phyloP scores from a whole-genome alignment of 345 rosid species.

The Aegle marmelos region DNA sequence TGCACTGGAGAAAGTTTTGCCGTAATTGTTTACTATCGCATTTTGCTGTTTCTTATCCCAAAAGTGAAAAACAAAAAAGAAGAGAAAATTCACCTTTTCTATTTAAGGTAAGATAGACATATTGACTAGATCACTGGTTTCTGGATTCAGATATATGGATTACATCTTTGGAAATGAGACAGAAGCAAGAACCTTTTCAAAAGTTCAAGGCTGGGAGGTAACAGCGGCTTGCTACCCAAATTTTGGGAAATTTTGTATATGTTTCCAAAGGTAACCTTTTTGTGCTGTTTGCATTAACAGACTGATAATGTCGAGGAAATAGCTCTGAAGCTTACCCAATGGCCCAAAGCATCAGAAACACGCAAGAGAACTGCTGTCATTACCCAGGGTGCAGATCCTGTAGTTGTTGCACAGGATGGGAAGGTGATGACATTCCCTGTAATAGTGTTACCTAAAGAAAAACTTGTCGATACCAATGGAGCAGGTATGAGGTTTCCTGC shows the following conservation, averaged over 20 bases:
- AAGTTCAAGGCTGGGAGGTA: slow-evolving; percentile 98
- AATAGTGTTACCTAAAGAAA: slow-evolving; percentile 73
- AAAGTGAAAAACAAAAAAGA: not conserved
- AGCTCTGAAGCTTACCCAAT: slow-evolving; percentile 81
- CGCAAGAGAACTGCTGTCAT: slow-evolving; percentile 88
- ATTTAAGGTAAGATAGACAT: not conserved
- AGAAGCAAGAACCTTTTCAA: slow-evolving; percentile 88
- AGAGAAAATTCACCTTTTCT: not conserved
- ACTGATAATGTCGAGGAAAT: slow-evolving; percentile 88
- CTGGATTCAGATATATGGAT: slow-evolving; percentile 68
- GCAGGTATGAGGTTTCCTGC: slow-evolving; percentile 54
- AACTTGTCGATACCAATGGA: slow-evolving; percentile 90
- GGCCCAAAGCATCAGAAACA: slow-evolving; percentile 79
- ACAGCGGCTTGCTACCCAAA: not conserved
- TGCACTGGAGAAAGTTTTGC: slow-evolving; percentile 61
- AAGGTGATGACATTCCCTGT: slow-evolving; percentile 81
- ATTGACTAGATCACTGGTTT: not conserved
- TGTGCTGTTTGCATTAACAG: slow-evolving; percentile 29
- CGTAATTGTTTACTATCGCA: slow-evolving; percentile 45
- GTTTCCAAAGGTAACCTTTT: not conserved
- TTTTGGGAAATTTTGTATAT: not conserved
- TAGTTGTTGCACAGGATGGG: slow-evolving; percentile 90
- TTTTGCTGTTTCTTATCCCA: not conserved
- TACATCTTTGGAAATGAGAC: slow-evolving; percentile 91
- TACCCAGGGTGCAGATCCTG: slow-evolving; percentile 97